Evolutionary conservation across 225 moss, liverwort and hornwort genomes (phyloP), one percentile per base, ranked within the genome.

Genomic region (Marchantia polymorpha): DNA sequence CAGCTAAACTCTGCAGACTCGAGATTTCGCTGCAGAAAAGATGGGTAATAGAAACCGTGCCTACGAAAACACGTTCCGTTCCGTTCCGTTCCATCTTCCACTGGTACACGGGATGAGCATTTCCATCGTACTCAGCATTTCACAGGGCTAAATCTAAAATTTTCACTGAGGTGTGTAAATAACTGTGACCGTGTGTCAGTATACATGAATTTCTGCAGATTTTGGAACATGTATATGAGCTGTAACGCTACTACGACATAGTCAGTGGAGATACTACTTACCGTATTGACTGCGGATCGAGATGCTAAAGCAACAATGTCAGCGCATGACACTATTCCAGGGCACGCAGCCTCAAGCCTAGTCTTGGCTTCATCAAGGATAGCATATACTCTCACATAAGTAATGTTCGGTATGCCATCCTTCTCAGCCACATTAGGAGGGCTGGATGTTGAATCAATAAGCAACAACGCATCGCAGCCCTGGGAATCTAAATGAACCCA

Each of bases 381-480:
- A 56, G 87, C 83, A 69, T 89, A 94, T 9, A 94, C 96, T 10
- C 92, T 78, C 3, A 82, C 83, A 0, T 92, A 92, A 74, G 90
- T 90, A 75, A 87, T 60, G 81, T 96, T 96, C 0, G 96, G 91
- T n/a, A 72, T 29, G 26, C 89, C 91, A 0, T 85, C 80, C 82
- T 94, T 92, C 89, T 96, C 96, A 49, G 92, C 90, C 9, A 80
- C 81, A 51, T 90, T 86, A 20, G 84, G 81, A 25, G 86, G 85
- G 31, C 12, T 29, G 27, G 29, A 3, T 51, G 85, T 80, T 27
- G 90, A 90, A 65, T 96, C 94, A 52, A 96, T 81, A 54, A 96
- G 84, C 80, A 91, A 70, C n/a, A 91, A 96, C 46, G 89, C 96
- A 81, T 96, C 94, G 46, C 96, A 96, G 23, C 94, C 96, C 94